Evolutionary conservation across 352 stramenopile species (phyloP), one percentile per base, ranked within the genome.

Genomic region (Pythium aquatile): DNA sequence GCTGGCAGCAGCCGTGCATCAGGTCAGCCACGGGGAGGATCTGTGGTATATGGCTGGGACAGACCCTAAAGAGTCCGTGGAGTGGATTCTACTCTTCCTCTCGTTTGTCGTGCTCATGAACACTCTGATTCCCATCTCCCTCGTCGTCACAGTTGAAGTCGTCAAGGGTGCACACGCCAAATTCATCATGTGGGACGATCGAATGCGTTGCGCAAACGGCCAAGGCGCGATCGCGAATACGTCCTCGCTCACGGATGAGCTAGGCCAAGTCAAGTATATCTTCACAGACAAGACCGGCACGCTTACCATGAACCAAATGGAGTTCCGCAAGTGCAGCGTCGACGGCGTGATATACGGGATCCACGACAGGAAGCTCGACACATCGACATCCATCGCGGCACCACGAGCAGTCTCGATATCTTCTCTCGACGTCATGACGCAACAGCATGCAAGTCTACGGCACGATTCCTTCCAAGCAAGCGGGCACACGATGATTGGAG

Each of bases 261-360:
- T 98, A 1, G 94, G 94, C 0, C 93, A 98, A 73, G 83, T 98
- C 28, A 87, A 86, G 57, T 96, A 94, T 54, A 86, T 98, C 65
- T 97, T 98, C 67, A 98, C 79, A 0, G 94, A 98, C 72, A 98
- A 98, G 69, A 98, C 94, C 3, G 95, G 95, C 7, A 98, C 95
- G 29, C 68, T 98, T 48, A 98, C 95, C 16, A 79, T 93, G 58
- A 98, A 98, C 67, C 79, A 91, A 47, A 98, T 98, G 95, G 85
- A 94, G 52, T 99, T 99, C 66, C 97, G 97, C 40, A 92, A 95
- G 58, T 98, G 93, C 66, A 97, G 87, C 63, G 90, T 98, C 14
- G 87, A 90, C 55, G 91, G 93, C 20, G 66, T 76, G 6, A 64
- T 94, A n/a, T 98, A 97, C 73, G 79, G 87, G 9, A 73, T 81